phyloP scores from a whole-genome alignment of 768 basidiomycete species.

The Boletus eberwhitei region DNA sequence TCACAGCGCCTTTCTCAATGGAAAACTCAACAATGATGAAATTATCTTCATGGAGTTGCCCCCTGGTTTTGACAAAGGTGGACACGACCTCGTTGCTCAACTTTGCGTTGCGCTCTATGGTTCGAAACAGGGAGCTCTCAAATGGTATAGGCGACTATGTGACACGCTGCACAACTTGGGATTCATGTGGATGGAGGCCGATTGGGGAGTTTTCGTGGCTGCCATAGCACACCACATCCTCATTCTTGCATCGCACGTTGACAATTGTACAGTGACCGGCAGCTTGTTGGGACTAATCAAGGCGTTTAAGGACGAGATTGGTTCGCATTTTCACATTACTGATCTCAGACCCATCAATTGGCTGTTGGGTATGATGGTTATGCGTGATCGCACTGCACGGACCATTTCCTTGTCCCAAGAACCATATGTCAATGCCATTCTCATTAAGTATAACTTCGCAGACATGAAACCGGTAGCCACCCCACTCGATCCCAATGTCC shows the following conservation, averaged over 20 bases:
- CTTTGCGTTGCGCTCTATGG: background rate
- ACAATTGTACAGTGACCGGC: background rate
- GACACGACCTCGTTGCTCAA: fast-evolving
- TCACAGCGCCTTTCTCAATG: too few species aligned
- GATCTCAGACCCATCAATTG: background rate
- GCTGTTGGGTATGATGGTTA: background rate
- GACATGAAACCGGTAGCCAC: background rate
- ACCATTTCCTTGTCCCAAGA: background rate
- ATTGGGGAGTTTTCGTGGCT: background rate
- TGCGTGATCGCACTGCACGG: fast-evolving
- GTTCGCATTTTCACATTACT: fast-evolving
- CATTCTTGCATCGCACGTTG: background rate
- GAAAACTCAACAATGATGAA: too few species aligned
- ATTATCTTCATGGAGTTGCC: too few species aligned
- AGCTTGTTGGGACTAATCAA: fast-evolving
- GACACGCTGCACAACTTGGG: background rate
- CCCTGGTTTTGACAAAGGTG: background rate
- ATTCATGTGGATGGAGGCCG: fast-evolving
- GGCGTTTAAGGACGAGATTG: background rate
- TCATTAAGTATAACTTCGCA: background rate
- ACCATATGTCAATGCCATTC: fast-evolving
- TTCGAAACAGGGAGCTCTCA: background rate
- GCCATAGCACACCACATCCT: fast-evolving
- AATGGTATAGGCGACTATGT: background rate
- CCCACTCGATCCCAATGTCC: background rate